Base-by-base conservation (phyloP, 2,329 filamentous ascomycete genomes). In the Ceratocystis papillata region DNA sequence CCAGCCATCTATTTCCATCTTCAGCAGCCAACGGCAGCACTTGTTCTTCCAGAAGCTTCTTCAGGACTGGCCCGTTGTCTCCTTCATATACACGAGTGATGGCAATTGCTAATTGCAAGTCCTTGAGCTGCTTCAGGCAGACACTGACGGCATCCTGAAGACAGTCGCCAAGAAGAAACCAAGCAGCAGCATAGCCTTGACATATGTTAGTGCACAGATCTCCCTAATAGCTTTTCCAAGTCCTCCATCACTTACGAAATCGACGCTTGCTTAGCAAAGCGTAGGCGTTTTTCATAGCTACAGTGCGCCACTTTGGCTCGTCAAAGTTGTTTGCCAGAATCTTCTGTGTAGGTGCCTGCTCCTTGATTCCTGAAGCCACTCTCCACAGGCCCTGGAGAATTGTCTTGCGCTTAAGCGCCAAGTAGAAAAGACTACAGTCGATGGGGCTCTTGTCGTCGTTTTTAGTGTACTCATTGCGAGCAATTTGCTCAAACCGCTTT, bases 231-330 rank as follows among this genome's bases (percentile, higher is more conserved):
- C 12, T 20, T 20, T 53, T 44, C 33, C 10, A 25, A 17, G n/a
- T 10, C 15, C 28, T 45, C 8, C 17, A 44, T 48, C 12, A 72
- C 81, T 73, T 75, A 90, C 88, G 84, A 74, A 96, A 96, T 62
- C 94, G 82, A 57, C 90, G 83, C 75, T 91, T 95, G 70, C 93
- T 94, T 73, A 99, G 86, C 65, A 99, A 76, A 2, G 94, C 93
- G 76, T 96, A 99, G 0, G 94, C 94, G 74, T 99, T 99, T 76
- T 99, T 99, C 68, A 96, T 78, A 0, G 94, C 94, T 3, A 90
- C 85, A 1, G 89, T 96, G 73, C 84, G 88, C 89, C 94, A 97
- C 70, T 89, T 87, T 0, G 86, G 81, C 69, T 96, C 89, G 3
- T 84, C 81, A 74, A 99, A 99, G 74, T 97, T 91, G 72, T 96